Conservation (phyloP, 2,329 filamentous ascomycete genomes). For the Dichotomopilus funicola region DNA sequence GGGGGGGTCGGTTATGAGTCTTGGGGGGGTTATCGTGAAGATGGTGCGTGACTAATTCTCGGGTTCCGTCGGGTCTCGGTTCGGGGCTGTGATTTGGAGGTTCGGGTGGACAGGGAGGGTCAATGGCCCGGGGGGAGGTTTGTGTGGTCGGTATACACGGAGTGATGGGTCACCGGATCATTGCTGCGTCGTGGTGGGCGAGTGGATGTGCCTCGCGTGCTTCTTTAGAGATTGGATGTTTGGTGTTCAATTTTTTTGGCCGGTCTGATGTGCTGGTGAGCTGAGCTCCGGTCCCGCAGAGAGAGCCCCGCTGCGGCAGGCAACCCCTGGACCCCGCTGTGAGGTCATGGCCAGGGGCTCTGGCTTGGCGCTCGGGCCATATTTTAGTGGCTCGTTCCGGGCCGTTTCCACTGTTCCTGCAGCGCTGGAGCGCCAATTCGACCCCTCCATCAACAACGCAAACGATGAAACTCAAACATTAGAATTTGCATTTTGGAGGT, state of each 20-base stretch:
- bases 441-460: not conserved
- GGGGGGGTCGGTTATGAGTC: not conserved
- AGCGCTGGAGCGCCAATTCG: too few species aligned
- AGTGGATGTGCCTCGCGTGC: not conserved
- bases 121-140: not conserved
- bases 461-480: not conserved
- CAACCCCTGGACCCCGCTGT: not conserved
- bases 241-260: not conserved
- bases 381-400: too few species aligned
- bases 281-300: conserved; percentile 3
- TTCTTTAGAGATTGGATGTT: not conserved
- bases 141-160: not conserved
- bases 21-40: not conserved
- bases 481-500: too few species aligned
- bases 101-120: not conserved
- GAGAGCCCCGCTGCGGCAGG: not conserved
- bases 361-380: not conserved
- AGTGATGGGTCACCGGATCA: not conserved
- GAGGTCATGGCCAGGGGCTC: conserved; percentile 3
- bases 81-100: not conserved
- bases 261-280: not conserved
- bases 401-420: too few species aligned
- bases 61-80: not conserved
- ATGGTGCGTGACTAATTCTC: not conserved
- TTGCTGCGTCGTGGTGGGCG: not conserved